Evolutionary conservation across 106 monocot species (phyloP).

Genomic region (Dendrobium nobile): DNA sequence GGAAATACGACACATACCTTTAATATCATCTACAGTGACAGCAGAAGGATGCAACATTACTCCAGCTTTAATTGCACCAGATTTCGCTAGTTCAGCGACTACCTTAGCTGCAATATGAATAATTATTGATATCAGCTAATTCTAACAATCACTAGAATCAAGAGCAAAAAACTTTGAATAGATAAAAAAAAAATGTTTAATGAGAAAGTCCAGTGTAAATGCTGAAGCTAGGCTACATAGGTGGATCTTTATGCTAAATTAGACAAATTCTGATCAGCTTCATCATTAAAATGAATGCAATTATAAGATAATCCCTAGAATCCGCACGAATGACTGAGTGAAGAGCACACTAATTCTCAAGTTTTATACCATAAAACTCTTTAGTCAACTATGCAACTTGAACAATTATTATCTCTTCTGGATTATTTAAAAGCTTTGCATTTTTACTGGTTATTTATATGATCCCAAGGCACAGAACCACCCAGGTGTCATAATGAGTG

Average conservation of each 20-base stretch:
- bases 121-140: neutral
- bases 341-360: neutral
- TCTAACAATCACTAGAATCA: neutral
- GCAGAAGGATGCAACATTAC: constrained; percentile 69
- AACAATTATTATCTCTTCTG: neutral
- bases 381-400: neutral
- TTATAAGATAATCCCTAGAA: neutral
- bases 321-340: neutral
- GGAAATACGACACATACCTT: constrained; percentile 31
- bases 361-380: neutral
- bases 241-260: neutral
- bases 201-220: neutral
- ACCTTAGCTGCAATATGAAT: constrained; percentile 52
- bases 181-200: neutral
- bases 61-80: constrained; percentile 45
- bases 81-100: constrained; percentile 45
- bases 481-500: too few relatives aligned
- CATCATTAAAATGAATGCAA: neutral
- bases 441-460: neutral
- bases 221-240: neutral
- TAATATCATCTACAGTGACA: constrained; percentile 72
- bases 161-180: neutral
- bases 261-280: neutral
- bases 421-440: neutral
- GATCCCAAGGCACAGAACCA: neutral